Conservation (phyloP, 2,329 filamentous ascomycete genomes). For the Pyrenophora tritici-repentis region DNA sequence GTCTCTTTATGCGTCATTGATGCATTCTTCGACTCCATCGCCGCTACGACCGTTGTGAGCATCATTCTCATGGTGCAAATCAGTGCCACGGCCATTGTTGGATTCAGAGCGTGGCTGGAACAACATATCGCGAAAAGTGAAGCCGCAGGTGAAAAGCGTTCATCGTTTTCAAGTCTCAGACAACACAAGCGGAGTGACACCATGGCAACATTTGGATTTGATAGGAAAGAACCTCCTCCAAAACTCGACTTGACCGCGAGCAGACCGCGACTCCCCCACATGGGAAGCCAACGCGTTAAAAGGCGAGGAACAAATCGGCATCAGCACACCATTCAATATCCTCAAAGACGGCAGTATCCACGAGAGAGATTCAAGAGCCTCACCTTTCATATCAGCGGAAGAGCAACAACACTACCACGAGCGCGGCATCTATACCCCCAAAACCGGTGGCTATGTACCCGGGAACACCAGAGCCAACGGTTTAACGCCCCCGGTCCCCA, state of each 20-base stretch:
- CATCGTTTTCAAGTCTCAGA: background rate
- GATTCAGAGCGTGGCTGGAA: constrained; percentile 33
- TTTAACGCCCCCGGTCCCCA: too few relatives aligned
- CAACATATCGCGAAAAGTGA: constrained; percentile 29
- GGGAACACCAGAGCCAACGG: too few relatives aligned
- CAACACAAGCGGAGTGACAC: constrained; percentile 13
- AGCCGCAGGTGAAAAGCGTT: background rate
- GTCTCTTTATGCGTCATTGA: constrained; percentile 37
- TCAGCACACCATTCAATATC: constrained; percentile 30
- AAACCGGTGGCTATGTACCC: background rate
- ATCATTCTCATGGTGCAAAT: constrained; percentile 30
- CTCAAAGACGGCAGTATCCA: constrained; percentile 24
- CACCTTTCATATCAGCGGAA: background rate
- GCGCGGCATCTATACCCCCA: constrained; percentile 16
- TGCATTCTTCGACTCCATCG: constrained; percentile 27
- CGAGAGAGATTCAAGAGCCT: background rate
- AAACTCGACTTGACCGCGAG: constrained; percentile 5
- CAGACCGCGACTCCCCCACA: constrained; percentile 6
- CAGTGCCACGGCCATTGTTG: constrained; percentile 25
- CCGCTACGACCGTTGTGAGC: constrained; percentile 20
- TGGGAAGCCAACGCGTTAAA: constrained; percentile 23
- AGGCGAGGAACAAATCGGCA: constrained; percentile 27
- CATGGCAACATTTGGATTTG: constrained; percentile 27
- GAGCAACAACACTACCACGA: constrained; percentile 15
- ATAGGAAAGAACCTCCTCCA: constrained; percentile 11